Conservation (phyloP, 495 filamentous ascomycete genomes). For the Geoglossum glabrum region DNA sequence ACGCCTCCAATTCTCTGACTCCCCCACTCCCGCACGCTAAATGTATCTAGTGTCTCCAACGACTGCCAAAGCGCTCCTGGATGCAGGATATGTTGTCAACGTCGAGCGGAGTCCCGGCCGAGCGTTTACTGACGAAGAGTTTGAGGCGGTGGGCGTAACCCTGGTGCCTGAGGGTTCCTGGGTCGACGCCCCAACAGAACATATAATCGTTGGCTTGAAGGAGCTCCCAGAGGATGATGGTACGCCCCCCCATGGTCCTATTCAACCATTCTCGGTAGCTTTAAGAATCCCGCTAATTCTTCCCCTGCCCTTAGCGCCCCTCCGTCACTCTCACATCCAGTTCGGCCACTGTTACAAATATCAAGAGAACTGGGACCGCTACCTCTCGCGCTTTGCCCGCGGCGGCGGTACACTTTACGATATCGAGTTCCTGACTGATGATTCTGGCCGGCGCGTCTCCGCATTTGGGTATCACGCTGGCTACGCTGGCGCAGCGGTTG, state of each 20-base stretch:
- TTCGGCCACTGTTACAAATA: slow-evolving; percentile 4
- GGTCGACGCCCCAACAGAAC: background rate
- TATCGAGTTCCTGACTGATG: slow-evolving; percentile 3
- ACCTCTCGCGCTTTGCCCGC: background rate
- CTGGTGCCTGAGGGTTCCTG: slow-evolving; percentile 4
- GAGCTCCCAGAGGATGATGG: background rate
- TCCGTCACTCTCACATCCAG: background rate
- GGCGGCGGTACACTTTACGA: slow-evolving; percentile 1
- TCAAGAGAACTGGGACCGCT: background rate
- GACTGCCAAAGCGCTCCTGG: background rate
- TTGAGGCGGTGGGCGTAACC: background rate
- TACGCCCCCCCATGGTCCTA: background rate
- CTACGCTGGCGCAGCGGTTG: background rate
- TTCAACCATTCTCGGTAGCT: background rate
- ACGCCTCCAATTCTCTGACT: background rate
- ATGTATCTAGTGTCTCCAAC: background rate
- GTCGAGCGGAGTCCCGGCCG: slow-evolving; percentile 1
- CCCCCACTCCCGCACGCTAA: background rate
- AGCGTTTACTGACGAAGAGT: background rate
- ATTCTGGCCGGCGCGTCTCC: background rate
- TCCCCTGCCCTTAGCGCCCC: background rate
- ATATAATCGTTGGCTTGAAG: slow-evolving; percentile 3
- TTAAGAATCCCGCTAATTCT: background rate
- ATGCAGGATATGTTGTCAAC: background rate
- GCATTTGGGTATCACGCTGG: slow-evolving; percentile 6